A percentile compares a stretch with the other conserved stretches of the same genome.
Conservation (phyloP, 2,329 filamentous ascomycete species). For the Allantophomopsis cytisporea region DNA sequence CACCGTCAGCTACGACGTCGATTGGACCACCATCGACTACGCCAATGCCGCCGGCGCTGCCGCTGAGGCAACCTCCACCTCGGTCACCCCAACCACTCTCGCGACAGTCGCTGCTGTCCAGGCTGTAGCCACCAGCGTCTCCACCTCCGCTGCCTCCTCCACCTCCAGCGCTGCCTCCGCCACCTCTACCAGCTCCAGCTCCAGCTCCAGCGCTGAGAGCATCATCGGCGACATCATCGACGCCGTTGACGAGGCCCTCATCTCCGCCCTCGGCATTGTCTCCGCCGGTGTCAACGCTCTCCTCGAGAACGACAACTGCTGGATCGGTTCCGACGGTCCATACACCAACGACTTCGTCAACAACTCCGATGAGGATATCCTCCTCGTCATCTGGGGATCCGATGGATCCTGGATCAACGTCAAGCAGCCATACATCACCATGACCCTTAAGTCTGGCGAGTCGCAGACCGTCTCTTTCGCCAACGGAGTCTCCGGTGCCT, state of each 20-base stretch:
- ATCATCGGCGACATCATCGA: too few relatives aligned
- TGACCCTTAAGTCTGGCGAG: slow-evolving; percentile 22
- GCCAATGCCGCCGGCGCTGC: not conserved
- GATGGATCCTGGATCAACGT: slow-evolving; percentile 20
- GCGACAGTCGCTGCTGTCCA: not conserved
- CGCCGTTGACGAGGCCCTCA: too few relatives aligned
- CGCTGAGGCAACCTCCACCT: not conserved
- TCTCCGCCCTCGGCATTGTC: not conserved
- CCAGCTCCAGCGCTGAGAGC: not conserved
- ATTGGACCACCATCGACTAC: not conserved
- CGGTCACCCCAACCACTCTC: not conserved
- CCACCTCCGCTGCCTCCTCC: not conserved
- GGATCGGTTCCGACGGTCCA: slow-evolving; percentile 19
- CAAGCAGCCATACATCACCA: slow-evolving; percentile 20
- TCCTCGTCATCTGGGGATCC: slow-evolving; percentile 22
- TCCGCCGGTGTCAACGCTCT: slow-evolving; percentile 8
- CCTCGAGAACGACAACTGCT: slow-evolving; percentile 17
- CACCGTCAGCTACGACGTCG: not conserved
- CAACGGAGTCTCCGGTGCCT: slow-evolving; percentile 23
- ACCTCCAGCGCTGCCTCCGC: not conserved
- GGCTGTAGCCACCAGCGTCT: not conserved
- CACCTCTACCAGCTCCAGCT: not conserved
- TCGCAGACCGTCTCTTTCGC: slow-evolving; percentile 23
- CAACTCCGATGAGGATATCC: slow-evolving; percentile 15
- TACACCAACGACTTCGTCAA: slow-evolving; percentile 23